phyloP scores from a whole-genome alignment of 345 rosid genomes.

The Durio zibethinus region DNA sequence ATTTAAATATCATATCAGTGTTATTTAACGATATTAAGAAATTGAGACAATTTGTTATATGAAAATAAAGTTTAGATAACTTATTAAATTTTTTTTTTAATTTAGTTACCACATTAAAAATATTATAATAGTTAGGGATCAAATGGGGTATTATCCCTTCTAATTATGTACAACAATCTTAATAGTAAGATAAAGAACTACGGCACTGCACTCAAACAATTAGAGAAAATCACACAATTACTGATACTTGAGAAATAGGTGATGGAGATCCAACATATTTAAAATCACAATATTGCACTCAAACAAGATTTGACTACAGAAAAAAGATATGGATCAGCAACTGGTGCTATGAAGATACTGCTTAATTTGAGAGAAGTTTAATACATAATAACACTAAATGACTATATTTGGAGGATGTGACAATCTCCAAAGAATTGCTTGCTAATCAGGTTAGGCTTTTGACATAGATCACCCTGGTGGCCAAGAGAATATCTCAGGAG shows the following conservation, averaged over 20 bases:
- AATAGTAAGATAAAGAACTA: too few relatives aligned
- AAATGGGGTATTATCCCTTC: too few relatives aligned
- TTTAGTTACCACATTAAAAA: too few relatives aligned
- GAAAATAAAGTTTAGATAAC: too few relatives aligned
- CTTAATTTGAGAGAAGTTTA: background rate
- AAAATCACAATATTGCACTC: background rate
- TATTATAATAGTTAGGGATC: too few relatives aligned
- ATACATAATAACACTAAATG: background rate
- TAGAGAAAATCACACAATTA: too few relatives aligned
- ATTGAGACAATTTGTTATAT: too few relatives aligned
- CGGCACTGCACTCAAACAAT: too few relatives aligned
- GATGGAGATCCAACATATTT: conserved; percentile 1
- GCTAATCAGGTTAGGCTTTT: conserved; percentile 34
- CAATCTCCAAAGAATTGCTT: conserved; percentile 6
- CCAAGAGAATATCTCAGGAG: conserved; percentile 71
- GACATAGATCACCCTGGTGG: conserved; percentile 44
- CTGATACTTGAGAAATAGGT: background rate
- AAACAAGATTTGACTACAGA: background rate
- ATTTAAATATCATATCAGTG: too few relatives aligned
- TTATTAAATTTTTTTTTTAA: too few relatives aligned
- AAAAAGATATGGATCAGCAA: background rate
- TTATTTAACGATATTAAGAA: too few relatives aligned
- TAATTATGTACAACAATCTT: too few relatives aligned
- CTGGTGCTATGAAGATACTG: background rate
- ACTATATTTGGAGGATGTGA: conserved; percentile 6